A percentile compares a stretch with the other conserved stretches of the same genome.
phyloP scores from a whole-genome alignment of 2,329 filamentous ascomycete species.

The Paraphoma sp. region DNA sequence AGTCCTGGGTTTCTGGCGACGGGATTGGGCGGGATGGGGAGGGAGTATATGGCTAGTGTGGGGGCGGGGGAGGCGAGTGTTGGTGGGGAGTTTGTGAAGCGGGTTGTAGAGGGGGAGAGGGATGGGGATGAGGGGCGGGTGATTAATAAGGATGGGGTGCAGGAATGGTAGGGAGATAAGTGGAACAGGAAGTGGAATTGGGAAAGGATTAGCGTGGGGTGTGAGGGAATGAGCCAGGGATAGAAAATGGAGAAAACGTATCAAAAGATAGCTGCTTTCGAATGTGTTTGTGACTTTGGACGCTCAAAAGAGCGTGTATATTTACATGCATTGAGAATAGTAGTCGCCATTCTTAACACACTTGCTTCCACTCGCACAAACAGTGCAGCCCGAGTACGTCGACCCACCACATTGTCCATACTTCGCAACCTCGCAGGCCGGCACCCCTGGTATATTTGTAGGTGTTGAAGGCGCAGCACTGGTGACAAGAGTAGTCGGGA shows the following conservation, averaged over 20 bases:
- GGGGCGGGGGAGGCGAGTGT: slow-evolving; percentile 47
- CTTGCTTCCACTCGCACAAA: slow-evolving; percentile 27
- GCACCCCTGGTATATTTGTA: slow-evolving; percentile 13
- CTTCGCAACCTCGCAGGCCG: slow-evolving; percentile 10
- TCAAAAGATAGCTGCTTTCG: background rate
- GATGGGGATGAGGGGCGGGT: slow-evolving; percentile 49
- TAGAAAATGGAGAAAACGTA: background rate
- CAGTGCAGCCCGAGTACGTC: slow-evolving; percentile 27
- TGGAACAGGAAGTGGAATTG: background rate
- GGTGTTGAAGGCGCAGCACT: slow-evolving; percentile 12
- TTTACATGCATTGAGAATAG: slow-evolving; percentile 11
- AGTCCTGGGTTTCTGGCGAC: slow-evolving; percentile 58
- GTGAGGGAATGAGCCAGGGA: background rate
- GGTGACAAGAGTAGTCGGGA: slow-evolving; percentile 26
- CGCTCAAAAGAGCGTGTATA: background rate
- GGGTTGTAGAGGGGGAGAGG: slow-evolving; percentile 48
- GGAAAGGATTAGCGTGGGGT: background rate
- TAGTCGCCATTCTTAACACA: slow-evolving; percentile 32
- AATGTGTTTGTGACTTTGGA: background rate
- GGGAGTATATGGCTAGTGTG: slow-evolving; percentile 43
- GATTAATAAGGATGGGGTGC: slow-evolving; percentile 38
- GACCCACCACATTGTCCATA: slow-evolving; percentile 35
- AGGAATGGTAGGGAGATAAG: slow-evolving; percentile 44
- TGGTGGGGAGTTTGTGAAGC: slow-evolving; percentile 45
- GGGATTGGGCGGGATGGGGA: slow-evolving; percentile 44